Conservation (phyloP, 2,329 filamentous ascomycete species). For the Cladorrhinum sp. region DNA sequence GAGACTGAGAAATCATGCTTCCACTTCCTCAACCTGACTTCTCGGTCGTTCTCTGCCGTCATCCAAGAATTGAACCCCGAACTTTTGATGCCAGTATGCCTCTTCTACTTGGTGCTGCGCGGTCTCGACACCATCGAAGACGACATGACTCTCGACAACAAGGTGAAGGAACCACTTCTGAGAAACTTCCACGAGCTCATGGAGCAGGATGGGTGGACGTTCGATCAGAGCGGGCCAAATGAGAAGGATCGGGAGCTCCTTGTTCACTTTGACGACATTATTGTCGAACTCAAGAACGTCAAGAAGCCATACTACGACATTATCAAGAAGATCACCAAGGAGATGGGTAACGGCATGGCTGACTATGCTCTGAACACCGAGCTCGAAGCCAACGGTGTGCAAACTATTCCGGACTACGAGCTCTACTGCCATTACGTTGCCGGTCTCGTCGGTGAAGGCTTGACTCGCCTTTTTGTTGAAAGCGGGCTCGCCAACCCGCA, state of each 20-base stretch:
- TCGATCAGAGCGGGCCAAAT: slow-evolving; percentile 76
- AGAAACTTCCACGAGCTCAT: slow-evolving; percentile 77
- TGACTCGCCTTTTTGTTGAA: slow-evolving; percentile 86
- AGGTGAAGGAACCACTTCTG: slow-evolving; percentile 81
- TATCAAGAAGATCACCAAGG: slow-evolving; percentile 86
- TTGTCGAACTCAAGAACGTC: slow-evolving; percentile 82
- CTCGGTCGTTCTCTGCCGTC: slow-evolving; percentile 87
- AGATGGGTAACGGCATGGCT: slow-evolving; percentile 99
- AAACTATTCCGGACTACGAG: slow-evolving; percentile 86
- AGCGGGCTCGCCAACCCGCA: slow-evolving; percentile 82
- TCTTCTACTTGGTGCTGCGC: slow-evolving; percentile 92
- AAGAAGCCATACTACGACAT: slow-evolving; percentile 81
- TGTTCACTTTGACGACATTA: slow-evolving; percentile 85
- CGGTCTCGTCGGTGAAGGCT: slow-evolving; percentile 93
- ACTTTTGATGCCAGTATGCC: slow-evolving; percentile 78
- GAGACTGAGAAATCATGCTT: slow-evolving; percentile 78
- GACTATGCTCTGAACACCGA: slow-evolving; percentile 87
- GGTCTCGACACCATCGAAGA: slow-evolving; percentile 98
- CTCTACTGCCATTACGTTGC: slow-evolving; percentile 98
- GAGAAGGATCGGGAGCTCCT: slow-evolving; percentile 94
- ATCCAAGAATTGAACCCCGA: slow-evolving; percentile 96
- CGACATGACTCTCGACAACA: slow-evolving; percentile 86
- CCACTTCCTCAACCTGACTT: slow-evolving; percentile 79
- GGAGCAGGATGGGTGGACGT: slow-evolving; percentile 86
- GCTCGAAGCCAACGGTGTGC: slow-evolving; percentile 73